Conservation (phyloP, 75 land plant genomes). For the Picea sitchensis region DNA sequence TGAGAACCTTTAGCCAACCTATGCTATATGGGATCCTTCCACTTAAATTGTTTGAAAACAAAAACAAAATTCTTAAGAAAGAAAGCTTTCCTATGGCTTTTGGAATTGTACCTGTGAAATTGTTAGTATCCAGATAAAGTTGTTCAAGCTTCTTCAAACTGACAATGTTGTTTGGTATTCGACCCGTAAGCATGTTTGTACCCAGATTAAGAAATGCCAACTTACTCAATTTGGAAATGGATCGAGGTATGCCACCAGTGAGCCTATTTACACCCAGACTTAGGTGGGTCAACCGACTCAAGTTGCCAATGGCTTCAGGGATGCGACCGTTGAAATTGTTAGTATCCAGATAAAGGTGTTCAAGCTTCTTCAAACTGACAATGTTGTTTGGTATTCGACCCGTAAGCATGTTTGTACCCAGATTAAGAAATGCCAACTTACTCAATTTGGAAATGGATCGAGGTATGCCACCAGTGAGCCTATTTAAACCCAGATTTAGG, state of each 20-base stretch:
- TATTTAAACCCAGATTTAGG: slow-evolving; percentile 38
- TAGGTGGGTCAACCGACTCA: slow-evolving; percentile 22
- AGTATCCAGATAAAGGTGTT: no score
- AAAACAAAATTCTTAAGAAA: slow-evolving; percentile 18
- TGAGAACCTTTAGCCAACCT: slow-evolving; percentile 32
- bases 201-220: slow-evolving; percentile 40
- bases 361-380: slow-evolving; percentile 16
- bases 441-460: slow-evolving; percentile 26
- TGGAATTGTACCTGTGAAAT: slow-evolving; percentile 34
- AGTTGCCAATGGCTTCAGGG: slow-evolving; percentile 27
- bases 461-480: slow-evolving; percentile 42
- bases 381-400: slow-evolving; percentile 27
- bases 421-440: slow-evolving; percentile 31
- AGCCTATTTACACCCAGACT: slow-evolving; percentile 39
- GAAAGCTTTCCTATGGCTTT: slow-evolving; percentile 29
- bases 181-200: slow-evolving; percentile 30
- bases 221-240: slow-evolving; percentile 22
- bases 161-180: slow-evolving; percentile 27
- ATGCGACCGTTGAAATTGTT: slow-evolving; percentile 27
- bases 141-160: slow-evolving; percentile 13
- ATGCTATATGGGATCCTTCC: slow-evolving; percentile 36
- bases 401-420: slow-evolving; percentile 31
- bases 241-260: slow-evolving; percentile 40
- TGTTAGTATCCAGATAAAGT: slow-evolving; percentile 26
- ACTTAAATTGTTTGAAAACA: slow-evolving; percentile 23